phyloP scores from a whole-genome alignment of 1,139 yeast species.

The Nakaseomyces delphensis region DNA sequence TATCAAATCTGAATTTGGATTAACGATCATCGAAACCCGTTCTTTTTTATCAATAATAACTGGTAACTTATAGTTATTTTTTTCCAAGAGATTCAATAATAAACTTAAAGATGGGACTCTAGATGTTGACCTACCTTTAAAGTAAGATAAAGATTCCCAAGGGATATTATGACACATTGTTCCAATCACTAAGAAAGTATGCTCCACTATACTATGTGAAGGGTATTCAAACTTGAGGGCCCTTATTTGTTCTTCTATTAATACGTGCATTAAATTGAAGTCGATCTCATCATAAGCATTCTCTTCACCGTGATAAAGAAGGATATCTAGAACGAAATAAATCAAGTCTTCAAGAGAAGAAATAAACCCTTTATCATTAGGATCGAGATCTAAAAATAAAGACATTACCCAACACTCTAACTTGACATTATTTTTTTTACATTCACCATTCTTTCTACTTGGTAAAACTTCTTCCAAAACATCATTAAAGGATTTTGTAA shows the following conservation, averaged over 20 bases:
- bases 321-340: slow-evolving; percentile 50
- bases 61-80: slow-evolving; percentile 14
- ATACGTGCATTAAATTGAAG: slow-evolving; percentile 44
- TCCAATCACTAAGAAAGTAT: slow-evolving; percentile 62
- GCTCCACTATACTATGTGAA: slow-evolving; percentile 33
- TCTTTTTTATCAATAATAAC: slow-evolving; percentile 13
- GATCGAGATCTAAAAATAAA: slow-evolving; percentile 43
- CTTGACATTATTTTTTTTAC: slow-evolving; percentile 29
- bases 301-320: slow-evolving; percentile 54
- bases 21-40: slow-evolving; percentile 43
- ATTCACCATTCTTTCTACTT: slow-evolving; percentile 30
- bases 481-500: slow-evolving; percentile 36
- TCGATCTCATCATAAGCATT: slow-evolving; percentile 60
- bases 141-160: slow-evolving; percentile 72
- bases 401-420: slow-evolving; percentile 45
- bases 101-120: slow-evolving; percentile 62
- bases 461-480: slow-evolving; percentile 34
- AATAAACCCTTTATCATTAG: slow-evolving; percentile 28
- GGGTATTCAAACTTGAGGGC: slow-evolving; percentile 23
- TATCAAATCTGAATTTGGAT: slow-evolving; percentile 71
- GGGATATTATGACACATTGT: slow-evolving; percentile 60
- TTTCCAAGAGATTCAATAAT: slow-evolving; percentile 38
- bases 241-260: slow-evolving; percentile 40
- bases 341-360: slow-evolving; percentile 55
- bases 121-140: slow-evolving; percentile 51